Base-by-base conservation (phyloP, 768 basidiomycete genomes). In the Russula ochroleuca region DNA sequence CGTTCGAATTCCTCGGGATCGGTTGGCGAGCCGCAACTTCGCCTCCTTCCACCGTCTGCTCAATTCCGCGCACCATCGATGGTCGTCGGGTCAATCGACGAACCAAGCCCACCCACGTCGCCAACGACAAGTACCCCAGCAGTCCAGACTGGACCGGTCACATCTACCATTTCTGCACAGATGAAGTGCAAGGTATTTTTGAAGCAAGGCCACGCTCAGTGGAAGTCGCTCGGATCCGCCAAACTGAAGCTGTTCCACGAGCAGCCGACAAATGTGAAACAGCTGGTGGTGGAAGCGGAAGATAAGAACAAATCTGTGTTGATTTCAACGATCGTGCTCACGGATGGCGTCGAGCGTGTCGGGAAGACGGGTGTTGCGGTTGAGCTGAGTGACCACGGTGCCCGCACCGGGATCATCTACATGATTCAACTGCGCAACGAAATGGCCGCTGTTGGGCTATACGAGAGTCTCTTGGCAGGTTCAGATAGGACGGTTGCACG, bases 111-210 rank as follows among this genome's bases (percentile, higher is more conserved):
- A 41, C 94, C 95, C 0, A 79, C 83, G 45, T 94, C 92, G 8
- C 96, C 94, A 2, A 78, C 83, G 5, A 79, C 83, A 64, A 83
- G 87, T 68, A 76, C 75, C 14, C 76, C 77, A 1, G 72, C 80
- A 1, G 72, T 79, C 9, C 72, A 75, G 4, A 73, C 81, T 10
- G 92, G 88, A 4, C 92, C 94, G 1, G 82, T 88, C 38, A 86
- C 84, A 37, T 88, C 92, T 6, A 78, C 84, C 13, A 79, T 98
- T 65, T 84, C 90, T 10, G 92, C 91, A 14, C 86, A 92, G 71
- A 96, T 94, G 92, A 94, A 95, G 73, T 98, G 96, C 83, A 99
- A 98, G 75, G 88, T 98, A 25, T 99, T 98, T 77, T 78, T 97
- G 52, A 88, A 98, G 72, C 94, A 96, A 70, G 86, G 92, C 40